Base-by-base conservation (phyloP, 192 early-diverging fungal genomes). In the Pilaira anomala region DNA sequence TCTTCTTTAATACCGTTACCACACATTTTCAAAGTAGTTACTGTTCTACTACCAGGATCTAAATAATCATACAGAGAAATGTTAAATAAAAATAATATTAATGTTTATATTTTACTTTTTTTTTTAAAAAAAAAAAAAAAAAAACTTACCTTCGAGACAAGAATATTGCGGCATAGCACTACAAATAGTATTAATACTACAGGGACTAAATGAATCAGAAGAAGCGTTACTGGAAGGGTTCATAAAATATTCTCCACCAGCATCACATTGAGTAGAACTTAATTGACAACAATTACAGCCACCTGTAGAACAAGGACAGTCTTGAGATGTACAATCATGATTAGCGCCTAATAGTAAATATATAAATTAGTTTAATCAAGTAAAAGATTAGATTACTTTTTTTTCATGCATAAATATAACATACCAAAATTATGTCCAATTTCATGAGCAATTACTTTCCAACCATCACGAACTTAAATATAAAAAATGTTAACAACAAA, bases 391-490 rank as follows among this genome's bases (percentile, higher is more conserved):
- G 22, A 13, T 19, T 45, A 14, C 41, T 21, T 65, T 30, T 41
- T 26, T 45, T 22, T 39, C 22, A n/a, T n/a, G n/a, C n/a, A n/a
- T n/a, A n/a, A n/a, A n/a, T n/a, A 24, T 48, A 19, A 22, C 2
- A 36, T 19, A 65, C 63, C 75, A 70, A 90, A 90, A 54, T 83
- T 83, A 71, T 96, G 93, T 9, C 94, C 93, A 68, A 96, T 84
- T 76, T 96, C 95, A 69, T 98, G 95, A 19, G 95, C 95, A 9
- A 95, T 88, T 3, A 97, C 91, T 76, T 93, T 93, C 93, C 93
- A 97, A 72, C 93, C 91, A 53, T 88, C 86, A 42, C 85, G 36
- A 56, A 60, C 60, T 67, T n/a, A 39, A 60, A 11, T 41, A 11
- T 29, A 16, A 41, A 48, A 24, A 33, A 3, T 52, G 42, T 46